A percentile compares a stretch with the other conserved stretches of the same genome.
Evolutionary conservation across 2,329 filamentous ascomycete genomes (phyloP).

Genomic region (Botrytis porri): DNA sequence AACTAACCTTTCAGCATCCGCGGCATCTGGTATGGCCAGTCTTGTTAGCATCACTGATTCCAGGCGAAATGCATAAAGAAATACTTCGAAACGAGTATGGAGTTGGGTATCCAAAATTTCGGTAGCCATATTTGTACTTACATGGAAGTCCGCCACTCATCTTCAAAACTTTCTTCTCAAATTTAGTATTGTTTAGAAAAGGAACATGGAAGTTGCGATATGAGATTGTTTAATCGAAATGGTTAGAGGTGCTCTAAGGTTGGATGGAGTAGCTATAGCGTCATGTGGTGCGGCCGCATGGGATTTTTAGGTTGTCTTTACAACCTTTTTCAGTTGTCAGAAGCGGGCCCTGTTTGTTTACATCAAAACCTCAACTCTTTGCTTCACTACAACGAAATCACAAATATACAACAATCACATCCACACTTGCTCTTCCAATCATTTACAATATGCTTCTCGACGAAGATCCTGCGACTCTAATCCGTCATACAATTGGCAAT

Average conservation of each 20-base stretch:
- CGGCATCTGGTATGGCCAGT: conserved; percentile 67
- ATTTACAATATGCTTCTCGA: conserved; percentile 78
- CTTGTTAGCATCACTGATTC: conserved; percentile 36
- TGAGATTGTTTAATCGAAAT: conserved; percentile 15
- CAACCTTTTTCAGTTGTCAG: conserved; percentile 9
- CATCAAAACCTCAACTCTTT: not conserved
- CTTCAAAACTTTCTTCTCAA: conserved; percentile 20
- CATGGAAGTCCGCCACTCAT: conserved; percentile 40
- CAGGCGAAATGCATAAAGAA: conserved; percentile 30
- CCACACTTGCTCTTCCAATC: not conserved
- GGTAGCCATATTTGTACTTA: conserved; percentile 35
- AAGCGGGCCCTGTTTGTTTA: conserved; percentile 17
- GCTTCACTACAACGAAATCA: not conserved
- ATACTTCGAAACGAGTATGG: conserved; percentile 30
- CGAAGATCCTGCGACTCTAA: conserved; percentile 86
- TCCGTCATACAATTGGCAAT: conserved; percentile 86
- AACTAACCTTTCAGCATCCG: conserved; percentile 87
- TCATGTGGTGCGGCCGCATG: conserved; percentile 16
- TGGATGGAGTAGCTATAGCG: conserved; percentile 22
- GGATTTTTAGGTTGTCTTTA: conserved; percentile 1
- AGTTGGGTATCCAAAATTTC: conserved; percentile 31
- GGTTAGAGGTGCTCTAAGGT: conserved; percentile 18
- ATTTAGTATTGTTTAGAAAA: conserved; percentile 6
- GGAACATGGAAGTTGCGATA: conserved; percentile 24
- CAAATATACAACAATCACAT: conserved; percentile 5